A percentile compares a stretch with the other conserved stretches of the same genome.
phyloP scores from a whole-genome alignment of 2,329 filamentous ascomycete species.

The Calonectria ilicicola region DNA sequence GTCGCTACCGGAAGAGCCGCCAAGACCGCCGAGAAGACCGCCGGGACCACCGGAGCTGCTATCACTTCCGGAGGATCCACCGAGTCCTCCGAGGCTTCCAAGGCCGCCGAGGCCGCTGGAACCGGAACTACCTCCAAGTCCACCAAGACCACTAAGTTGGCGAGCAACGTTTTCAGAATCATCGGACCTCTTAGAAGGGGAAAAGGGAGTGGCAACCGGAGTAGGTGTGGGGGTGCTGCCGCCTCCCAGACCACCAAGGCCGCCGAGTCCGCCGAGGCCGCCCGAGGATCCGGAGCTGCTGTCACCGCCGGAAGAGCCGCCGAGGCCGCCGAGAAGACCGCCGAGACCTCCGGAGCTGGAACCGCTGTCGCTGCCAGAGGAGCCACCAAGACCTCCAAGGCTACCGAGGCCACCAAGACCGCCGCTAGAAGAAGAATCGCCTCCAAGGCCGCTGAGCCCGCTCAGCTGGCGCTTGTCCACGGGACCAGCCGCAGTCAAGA shows the following conservation, averaged over 20 bases:
- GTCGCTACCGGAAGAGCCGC: neutral
- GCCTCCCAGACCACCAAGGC: neutral
- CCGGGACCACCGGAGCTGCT: no score
- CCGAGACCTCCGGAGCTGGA: neutral
- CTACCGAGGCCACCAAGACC: neutral
- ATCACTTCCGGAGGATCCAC: no score
- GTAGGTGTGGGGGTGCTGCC: neutral
- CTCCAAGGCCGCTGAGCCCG: conserved; percentile 6
- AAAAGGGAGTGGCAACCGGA: neutral
- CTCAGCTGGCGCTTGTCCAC: conserved; percentile 11
- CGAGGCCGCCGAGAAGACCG: neutral
- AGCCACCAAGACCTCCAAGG: neutral
- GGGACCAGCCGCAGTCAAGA: conserved; percentile 39
- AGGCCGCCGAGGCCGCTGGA: neutral
- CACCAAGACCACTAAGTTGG: neutral
- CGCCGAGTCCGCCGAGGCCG: neutral
- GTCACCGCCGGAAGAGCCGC: neutral
- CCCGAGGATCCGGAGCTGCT: neutral
- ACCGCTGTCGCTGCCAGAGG: neutral
- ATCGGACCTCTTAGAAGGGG: neutral
- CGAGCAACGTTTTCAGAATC: neutral
- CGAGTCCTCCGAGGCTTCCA: neutral
- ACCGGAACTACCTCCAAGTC: neutral
- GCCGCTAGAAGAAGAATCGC: conserved; percentile 9
- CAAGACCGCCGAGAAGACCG: neutral